Percentiles rank a stretch among this genome's conserved stretches.
These are phyloP conservation scores for Talaromyces albobiverticillius DNA, from an alignment of 2,329 filamentous ascomycete species.

Conservation along the genomic window DNA sequence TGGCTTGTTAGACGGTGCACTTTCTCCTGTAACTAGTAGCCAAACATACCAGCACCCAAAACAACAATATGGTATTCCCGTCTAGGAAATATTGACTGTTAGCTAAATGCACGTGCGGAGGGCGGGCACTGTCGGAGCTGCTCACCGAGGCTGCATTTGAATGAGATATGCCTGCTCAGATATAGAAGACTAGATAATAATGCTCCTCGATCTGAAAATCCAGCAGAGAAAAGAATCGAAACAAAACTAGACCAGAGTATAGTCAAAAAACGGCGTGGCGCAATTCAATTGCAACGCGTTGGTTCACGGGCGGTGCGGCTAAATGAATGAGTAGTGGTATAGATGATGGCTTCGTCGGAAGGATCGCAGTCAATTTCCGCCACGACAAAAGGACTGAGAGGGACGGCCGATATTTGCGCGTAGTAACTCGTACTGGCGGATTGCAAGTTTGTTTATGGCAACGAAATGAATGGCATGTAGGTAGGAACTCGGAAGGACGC, in stretches of 20 bases:
- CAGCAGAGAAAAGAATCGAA: too few species aligned
- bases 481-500: background rate
- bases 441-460: too few species aligned
- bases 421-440: too few species aligned
- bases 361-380: too few species aligned
- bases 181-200: background rate
- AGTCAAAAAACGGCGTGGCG: background rate
- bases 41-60: conserved; percentile 65
- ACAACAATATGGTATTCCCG: conserved; percentile 82
- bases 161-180: background rate
- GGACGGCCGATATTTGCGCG: too few species aligned
- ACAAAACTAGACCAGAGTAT: background rate
- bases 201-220: background rate
- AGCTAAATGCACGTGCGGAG: background rate
- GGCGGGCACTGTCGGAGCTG: background rate
- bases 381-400: too few species aligned
- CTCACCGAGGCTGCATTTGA: conserved; percentile 14
- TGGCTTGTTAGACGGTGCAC: conserved; percentile 17
- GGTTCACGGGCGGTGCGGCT: background rate
- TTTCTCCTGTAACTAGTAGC: conserved; percentile 3
- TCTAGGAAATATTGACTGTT: conserved; percentile 36
- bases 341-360: too few species aligned
- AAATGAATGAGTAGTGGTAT: too few species aligned
- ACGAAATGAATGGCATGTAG: background rate
- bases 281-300: background rate